Base-by-base conservation (phyloP, 1,139 yeast species). In the Blastobotrys capitulatus region DNA sequence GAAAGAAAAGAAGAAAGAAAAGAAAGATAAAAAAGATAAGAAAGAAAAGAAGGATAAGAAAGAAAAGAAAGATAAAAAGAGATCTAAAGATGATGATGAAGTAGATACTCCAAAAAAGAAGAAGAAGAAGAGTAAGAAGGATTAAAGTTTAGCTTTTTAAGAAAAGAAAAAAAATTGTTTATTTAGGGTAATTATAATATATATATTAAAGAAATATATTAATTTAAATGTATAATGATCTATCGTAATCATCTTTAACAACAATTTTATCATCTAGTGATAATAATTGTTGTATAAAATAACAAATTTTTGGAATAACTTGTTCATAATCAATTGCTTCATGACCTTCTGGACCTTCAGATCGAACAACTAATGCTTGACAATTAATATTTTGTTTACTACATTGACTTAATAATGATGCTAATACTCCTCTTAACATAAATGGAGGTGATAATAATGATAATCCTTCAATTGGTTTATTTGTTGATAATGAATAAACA, bases 1-100 rank as follows among this genome's bases (percentile, higher is more conserved):
- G 49, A 58, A 57, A 41, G 61, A 61, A 48, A 53, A 57, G 47
- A 60, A 60, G 60, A 63, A 63, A 60, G 67, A 66, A 56, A 69
- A 68, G 58, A 72, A 69, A 54, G 66, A 70, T 48, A 67, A 70
- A 60, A 67, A 70, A 51, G 68, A 71, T 52, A 68, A 74, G 64
- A 67, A 69, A 61, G 70, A 69, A 59, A 66, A 62, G 44, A 57
- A 63, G 47, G 59, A 59, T 54, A 54, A 61, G 50, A 29, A 29
- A 13, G 59, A 59, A 54, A 54, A 61, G 51, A 29, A 29, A 12
- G 32, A 29, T 29, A 29, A 29, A 29, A 29, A 29, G 12, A 54
- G 56, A 49, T 48, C 58, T 35, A 57, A 54, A 31, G 58, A 55
- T 42, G 59, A 52, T 16, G 60, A 56, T 35, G 57, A 56, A 42